A percentile compares a stretch with the other conserved stretches of the same genome.
These are phyloP conservation scores for Camellia oleifera DNA, from an alignment of 179 eudicot species.

Conservation along the genomic window DNA sequence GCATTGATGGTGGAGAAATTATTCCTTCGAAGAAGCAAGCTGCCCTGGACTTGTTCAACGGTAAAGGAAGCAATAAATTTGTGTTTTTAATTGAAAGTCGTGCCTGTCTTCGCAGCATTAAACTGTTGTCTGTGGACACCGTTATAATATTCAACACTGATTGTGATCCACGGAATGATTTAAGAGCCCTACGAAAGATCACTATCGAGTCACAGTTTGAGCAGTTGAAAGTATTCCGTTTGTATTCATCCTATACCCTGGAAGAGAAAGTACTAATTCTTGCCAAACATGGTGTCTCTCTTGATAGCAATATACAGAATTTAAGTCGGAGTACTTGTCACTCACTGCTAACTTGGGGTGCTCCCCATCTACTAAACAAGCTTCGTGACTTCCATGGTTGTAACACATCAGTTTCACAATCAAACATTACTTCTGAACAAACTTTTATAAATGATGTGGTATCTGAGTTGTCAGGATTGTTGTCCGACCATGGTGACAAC, in stretches of 20 bases:
- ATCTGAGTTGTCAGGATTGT: constrained; percentile 41
- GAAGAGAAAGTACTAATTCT: constrained; percentile 62
- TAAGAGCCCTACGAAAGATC: constrained; percentile 51
- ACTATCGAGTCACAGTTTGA: constrained; percentile 41
- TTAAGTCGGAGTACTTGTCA: constrained; percentile 29
- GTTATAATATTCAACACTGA: constrained; percentile 67
- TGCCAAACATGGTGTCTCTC: constrained; percentile 46
- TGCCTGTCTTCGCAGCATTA: constrained; percentile 48
- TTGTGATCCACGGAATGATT: constrained; percentile 57
- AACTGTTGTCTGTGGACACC: constrained; percentile 47
- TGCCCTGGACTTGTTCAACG: constrained; percentile 44
- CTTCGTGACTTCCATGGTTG: constrained; percentile 45
- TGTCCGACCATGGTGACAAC: constrained; percentile 22
- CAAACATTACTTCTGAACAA: constrained; percentile 20
- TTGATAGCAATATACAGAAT: constrained; percentile 24
- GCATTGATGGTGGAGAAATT: constrained; percentile 32
- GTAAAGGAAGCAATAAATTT: constrained; percentile 34
- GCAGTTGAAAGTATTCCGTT: constrained; percentile 57
- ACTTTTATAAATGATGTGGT: constrained; percentile 35
- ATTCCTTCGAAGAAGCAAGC: constrained; percentile 33
- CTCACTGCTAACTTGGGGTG: constrained; percentile 59
- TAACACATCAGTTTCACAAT: constrained; percentile 15
- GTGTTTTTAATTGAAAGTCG: constrained; percentile 57
- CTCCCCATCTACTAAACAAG: constrained; percentile 37
- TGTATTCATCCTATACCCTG: constrained; percentile 49